A percentile compares a stretch with the other conserved stretches of the same genome.
These are phyloP conservation scores for Aspergillus niger DNA, from an alignment of 2,329 filamentous ascomycete genomes.

Conservation along the genomic window DNA sequence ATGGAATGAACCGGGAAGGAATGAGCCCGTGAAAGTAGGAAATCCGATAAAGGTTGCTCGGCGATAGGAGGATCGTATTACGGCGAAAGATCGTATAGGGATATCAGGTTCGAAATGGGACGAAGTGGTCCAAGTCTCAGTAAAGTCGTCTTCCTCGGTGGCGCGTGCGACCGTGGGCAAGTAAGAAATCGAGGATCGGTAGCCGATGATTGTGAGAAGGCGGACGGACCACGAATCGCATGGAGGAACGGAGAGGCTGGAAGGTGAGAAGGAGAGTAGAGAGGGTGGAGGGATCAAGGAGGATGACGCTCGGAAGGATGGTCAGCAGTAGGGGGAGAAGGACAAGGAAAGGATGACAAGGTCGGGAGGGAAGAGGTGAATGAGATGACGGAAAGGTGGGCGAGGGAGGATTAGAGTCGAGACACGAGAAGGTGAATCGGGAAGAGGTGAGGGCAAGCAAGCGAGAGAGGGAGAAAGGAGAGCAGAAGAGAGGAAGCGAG, in stretches of 20 bases:
- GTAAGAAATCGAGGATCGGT: constrained; percentile 25
- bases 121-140: constrained; percentile 8
- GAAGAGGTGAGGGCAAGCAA: background rate
- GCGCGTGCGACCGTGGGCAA: constrained; percentile 29
- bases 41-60: background rate
- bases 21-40: background rate
- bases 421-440: constrained; percentile 11
- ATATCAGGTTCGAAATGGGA: background rate
- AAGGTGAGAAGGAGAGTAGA: background rate
- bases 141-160: constrained; percentile 20
- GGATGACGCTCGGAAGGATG: constrained; percentile 7
- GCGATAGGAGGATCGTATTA: background rate
- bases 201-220: constrained; percentile 22
- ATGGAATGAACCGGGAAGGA: background rate
- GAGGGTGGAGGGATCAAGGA: constrained; percentile 4
- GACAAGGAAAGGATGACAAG: constrained; percentile 15
- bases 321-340: constrained; percentile 7
- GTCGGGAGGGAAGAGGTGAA: constrained; percentile 11
- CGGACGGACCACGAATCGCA: constrained; percentile 27
- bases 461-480: constrained; percentile 16
- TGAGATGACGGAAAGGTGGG: constrained; percentile 18
- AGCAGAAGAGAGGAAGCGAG: constrained; percentile 16
- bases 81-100: background rate
- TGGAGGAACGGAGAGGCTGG: constrained; percentile 16
- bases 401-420: constrained; percentile 9